Evolutionary conservation across 495 filamentous ascomycete species (phyloP).

Genomic region (Xylaria sp.): DNA sequence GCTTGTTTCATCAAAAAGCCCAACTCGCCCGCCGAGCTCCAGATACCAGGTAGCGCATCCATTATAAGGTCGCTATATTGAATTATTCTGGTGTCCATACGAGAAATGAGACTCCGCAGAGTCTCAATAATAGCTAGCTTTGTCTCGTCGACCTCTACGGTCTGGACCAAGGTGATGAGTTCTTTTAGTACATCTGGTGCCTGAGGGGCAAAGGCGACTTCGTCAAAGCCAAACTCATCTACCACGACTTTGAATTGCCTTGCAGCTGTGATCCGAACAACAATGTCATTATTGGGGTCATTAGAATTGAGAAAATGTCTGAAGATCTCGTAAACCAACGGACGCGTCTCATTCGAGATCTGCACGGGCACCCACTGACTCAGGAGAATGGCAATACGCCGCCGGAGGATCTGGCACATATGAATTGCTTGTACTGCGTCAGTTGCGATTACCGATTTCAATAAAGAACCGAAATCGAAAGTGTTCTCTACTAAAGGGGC

Average conservation of each 20-base stretch:
- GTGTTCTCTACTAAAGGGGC: constrained; percentile 70
- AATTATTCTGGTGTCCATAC: constrained; percentile 76
- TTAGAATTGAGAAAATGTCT: constrained; percentile 80
- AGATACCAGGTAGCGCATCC: constrained; percentile 77
- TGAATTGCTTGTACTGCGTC: constrained; percentile 80
- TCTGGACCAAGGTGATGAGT: constrained; percentile 77
- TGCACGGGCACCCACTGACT: constrained; percentile 88
- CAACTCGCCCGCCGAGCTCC: constrained; percentile 81
- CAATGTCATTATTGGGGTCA: constrained; percentile 84
- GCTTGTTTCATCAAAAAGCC: constrained; percentile 88
- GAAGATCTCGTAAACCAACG: constrained; percentile 87
- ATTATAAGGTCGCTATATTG: constrained; percentile 84
- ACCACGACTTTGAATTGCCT: constrained; percentile 78
- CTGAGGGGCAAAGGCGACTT: constrained; percentile 74
- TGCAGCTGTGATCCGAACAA: constrained; percentile 90
- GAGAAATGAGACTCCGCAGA: constrained; percentile 75
- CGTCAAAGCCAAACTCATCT: constrained; percentile 82
- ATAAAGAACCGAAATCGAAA: constrained; percentile 82
- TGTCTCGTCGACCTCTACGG: constrained; percentile 83
- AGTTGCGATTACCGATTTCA: constrained; percentile 73
- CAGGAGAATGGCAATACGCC: constrained; percentile 85
- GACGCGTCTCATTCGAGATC: constrained; percentile 64
- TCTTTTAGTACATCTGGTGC: constrained; percentile 70
- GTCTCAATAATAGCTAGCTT: constrained; percentile 88
- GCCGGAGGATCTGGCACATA: constrained; percentile 84